Conservation (phyloP, 805 yeast genomes). For the Candida awuae region DNA sequence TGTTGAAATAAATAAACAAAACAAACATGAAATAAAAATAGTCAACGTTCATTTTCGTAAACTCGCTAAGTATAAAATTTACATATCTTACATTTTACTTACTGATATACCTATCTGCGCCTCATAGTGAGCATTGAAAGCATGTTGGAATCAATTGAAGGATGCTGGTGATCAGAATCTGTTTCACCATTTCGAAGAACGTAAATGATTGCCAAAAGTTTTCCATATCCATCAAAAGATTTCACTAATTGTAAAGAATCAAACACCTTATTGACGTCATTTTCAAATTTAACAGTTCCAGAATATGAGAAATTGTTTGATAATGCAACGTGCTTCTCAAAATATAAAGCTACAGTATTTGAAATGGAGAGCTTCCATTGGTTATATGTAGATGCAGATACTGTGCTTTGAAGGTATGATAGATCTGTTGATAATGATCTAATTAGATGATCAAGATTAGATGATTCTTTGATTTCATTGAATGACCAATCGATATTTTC, state of each 20-base stretch:
- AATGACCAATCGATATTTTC: slow-evolving; percentile 24
- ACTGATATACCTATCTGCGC: slow-evolving; percentile 3
- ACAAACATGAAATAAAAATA: no score
- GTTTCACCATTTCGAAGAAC: slow-evolving; percentile 10
- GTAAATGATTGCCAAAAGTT: slow-evolving; percentile 15
- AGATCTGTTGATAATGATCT: slow-evolving; percentile 24
- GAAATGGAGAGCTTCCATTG: slow-evolving; percentile 23
- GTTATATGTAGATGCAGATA: slow-evolving; percentile 26
- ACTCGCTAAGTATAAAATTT: background rate
- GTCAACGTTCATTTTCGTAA: no score
- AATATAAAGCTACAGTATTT: slow-evolving; percentile 26
- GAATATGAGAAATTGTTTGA: slow-evolving; percentile 29
- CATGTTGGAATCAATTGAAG: slow-evolving; percentile 1
- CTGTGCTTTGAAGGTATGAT: slow-evolving; percentile 23
- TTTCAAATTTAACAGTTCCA: slow-evolving; percentile 30
- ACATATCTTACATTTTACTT: no score
- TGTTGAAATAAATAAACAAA: no score
- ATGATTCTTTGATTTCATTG: slow-evolving; percentile 4
- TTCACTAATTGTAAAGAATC: slow-evolving; percentile 17
- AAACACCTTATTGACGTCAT: slow-evolving; percentile 30
- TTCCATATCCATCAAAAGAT: slow-evolving; percentile 16
- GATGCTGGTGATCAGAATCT: background rate
- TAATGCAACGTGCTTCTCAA: slow-evolving; percentile 32
- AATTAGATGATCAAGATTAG: slow-evolving; percentile 23
- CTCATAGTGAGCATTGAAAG: slow-evolving; percentile 4